These are phyloP conservation scores for Paraphoma chrysanthemicola DNA, from an alignment of 2,329 filamentous ascomycete genomes.

Conservation along the genomic window DNA sequence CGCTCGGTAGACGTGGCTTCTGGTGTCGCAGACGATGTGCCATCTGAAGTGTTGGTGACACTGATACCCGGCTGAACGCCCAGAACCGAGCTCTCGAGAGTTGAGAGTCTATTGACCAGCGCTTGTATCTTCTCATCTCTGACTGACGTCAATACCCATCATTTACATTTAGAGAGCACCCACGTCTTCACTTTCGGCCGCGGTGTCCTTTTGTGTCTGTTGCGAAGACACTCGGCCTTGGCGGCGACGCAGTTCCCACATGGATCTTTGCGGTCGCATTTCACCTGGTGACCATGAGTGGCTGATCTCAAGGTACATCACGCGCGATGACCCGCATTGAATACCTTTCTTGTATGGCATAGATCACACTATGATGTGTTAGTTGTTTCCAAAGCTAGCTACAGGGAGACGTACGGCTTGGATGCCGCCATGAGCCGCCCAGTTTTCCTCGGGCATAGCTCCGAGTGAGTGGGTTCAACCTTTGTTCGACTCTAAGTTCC, in stretches of 20 bases:
- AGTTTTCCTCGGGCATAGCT: slow-evolving; percentile 40
- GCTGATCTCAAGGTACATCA: background rate
- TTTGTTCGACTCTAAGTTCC: background rate
- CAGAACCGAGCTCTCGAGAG: slow-evolving; percentile 32
- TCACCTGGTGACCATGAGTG: slow-evolving; percentile 28
- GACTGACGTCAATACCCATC: background rate
- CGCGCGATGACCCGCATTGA: background rate
- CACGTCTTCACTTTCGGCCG: slow-evolving; percentile 37
- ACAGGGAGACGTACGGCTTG: slow-evolving; percentile 22
- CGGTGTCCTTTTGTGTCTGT: slow-evolving; percentile 34
- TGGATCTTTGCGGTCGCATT: slow-evolving; percentile 44
- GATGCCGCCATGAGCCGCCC: slow-evolving; percentile 38
- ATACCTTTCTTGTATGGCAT: slow-evolving; percentile 37
- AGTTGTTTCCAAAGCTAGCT: background rate
- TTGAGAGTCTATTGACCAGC: slow-evolving; percentile 35
- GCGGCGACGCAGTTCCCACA: slow-evolving; percentile 37
- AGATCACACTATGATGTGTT: slow-evolving; percentile 27
- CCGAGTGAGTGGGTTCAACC: background rate
- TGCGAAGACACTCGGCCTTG: slow-evolving; percentile 39
- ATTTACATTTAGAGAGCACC: slow-evolving; percentile 1
- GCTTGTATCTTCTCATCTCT: slow-evolving; percentile 41
- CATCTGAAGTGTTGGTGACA: slow-evolving; percentile 2
- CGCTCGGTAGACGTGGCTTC: slow-evolving; percentile 15
- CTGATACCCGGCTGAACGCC: slow-evolving; percentile 12
- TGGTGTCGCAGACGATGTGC: slow-evolving; percentile 1